phyloP scores from a whole-genome alignment of 345 rosid genomes.

The Luvunga scandens region DNA sequence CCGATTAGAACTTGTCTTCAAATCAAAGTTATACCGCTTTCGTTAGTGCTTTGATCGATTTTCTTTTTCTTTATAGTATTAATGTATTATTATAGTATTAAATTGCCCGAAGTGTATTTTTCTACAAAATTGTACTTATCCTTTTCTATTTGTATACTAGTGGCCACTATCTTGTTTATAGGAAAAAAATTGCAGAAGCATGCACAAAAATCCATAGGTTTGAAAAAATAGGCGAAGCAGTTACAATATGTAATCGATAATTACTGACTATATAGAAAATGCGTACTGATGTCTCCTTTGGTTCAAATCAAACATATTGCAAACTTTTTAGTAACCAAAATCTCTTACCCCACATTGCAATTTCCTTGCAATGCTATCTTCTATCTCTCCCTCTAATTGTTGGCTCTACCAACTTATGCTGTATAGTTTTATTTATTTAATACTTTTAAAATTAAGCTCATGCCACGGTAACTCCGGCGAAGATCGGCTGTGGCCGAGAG shows the following conservation, averaged over 20 bases:
- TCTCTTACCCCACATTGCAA: neutral
- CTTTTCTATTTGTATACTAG: too few species aligned
- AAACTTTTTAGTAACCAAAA: neutral
- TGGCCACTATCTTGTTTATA: too few species aligned
- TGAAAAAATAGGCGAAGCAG: neutral
- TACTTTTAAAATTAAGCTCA: neutral
- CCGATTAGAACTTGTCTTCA: neutral
- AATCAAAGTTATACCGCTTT: neutral
- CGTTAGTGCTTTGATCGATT: neutral
- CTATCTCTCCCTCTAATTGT: neutral
- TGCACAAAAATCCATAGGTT: too few species aligned
- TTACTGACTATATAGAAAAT: neutral
- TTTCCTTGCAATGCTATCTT: neutral
- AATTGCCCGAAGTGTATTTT: too few species aligned
- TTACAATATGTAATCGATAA: neutral
- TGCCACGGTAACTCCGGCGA: constrained; percentile 21
- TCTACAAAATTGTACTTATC: too few species aligned
- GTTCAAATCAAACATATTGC: constrained; percentile 5
- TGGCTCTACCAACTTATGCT: neutral
- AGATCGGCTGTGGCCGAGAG: constrained; percentile 13
- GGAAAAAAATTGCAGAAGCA: too few species aligned
- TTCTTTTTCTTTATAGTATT: neutral
- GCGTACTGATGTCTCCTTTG: neutral
- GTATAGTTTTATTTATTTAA: neutral
- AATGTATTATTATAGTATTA: too few species aligned